These are phyloP conservation scores for Phylloporus sp. DNA, from an alignment of 768 basidiomycete species.

Conservation along the genomic window DNA sequence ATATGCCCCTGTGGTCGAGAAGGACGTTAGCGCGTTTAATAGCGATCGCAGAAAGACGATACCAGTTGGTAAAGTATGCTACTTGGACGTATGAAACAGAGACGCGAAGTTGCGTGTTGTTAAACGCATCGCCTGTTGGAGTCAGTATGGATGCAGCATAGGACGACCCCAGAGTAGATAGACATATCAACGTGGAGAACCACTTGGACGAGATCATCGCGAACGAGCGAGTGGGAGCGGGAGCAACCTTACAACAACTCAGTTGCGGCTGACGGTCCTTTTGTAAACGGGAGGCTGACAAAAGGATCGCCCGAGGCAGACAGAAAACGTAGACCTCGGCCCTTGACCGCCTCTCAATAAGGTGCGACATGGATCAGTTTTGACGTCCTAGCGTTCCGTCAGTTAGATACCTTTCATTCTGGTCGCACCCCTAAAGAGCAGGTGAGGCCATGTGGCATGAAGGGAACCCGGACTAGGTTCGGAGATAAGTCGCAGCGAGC, in stretches of 20 bases:
- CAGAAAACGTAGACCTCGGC: constrained; percentile 12
- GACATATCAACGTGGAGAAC: constrained; percentile 5
- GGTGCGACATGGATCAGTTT: constrained; percentile 14
- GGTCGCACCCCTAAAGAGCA: constrained; percentile 6
- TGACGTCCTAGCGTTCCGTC: background rate
- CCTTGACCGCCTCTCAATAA: constrained; percentile 12
- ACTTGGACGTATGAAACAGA: constrained; percentile 28
- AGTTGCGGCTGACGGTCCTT: constrained; percentile 6
- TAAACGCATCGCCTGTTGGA: background rate
- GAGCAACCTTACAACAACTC: background rate
- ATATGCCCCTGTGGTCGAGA: constrained; percentile 44
- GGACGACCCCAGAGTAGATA: constrained; percentile 9
- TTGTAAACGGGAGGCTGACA: constrained; percentile 7
- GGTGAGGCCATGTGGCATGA: constrained; percentile 5
- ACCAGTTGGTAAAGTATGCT: constrained; percentile 37
- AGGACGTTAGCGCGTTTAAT: background rate
- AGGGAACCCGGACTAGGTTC: constrained; percentile 4
- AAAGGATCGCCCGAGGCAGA: constrained; percentile 7
- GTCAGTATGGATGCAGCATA: constrained; percentile 12
- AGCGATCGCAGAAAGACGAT: background rate
- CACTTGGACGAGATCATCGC: background rate
- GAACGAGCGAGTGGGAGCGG: background rate
- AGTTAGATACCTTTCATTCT: background rate
- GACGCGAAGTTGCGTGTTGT: constrained; percentile 9
- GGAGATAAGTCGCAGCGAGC: constrained; percentile 8